Evolutionary conservation across 2,329 filamentous ascomycete genomes (phyloP), one percentile per base, ranked within the genome.

Genomic region (Amylocarpus encephaloides): DNA sequence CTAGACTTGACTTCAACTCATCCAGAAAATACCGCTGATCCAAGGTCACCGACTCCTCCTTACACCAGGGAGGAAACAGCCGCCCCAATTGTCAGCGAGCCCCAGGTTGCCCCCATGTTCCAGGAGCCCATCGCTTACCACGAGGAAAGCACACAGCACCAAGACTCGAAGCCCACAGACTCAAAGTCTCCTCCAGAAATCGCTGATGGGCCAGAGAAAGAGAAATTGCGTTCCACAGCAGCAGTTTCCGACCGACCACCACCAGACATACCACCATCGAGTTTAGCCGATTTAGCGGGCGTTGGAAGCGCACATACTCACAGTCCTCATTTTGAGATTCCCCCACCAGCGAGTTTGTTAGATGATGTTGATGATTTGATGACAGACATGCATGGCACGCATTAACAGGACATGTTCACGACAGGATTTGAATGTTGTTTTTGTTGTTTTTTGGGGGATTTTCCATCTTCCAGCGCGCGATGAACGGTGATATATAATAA

Each of bases 301-400:
- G 53, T 63, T 46, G 61, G 61, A 29, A 52, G 49, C 39, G 54
- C 45, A 41, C 43, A 59, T 48, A 48, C 16, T 18, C 12, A 7
- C 10, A 40, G 40, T 33, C 43, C 50, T 16, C 50, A 50, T 50
- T 48, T 49, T 30, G 49, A 54, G 11, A 53, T 54, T 47, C 57
- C 50, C 45, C 45, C 48, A 16, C 51, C 46, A 34, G 35, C 43
- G 45, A 56, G 39, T 51, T 43, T 61, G 51, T 57, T 62, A 34
- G 53, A 53, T n/a, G n/a, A n/a, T n/a, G n/a, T n/a, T 35, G 52
- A 56, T 54, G 59, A 59, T 48, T 62, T 64, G 40, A 64, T 56
- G 58, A 63, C 59, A n/a, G n/a, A n/a, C 10, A 39, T 33, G 43
- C 38, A 18, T 22, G 44, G 40, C 22, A 46, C 35, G 34, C 44